These are phyloP conservation scores for Pseudogymnoascus sp. DNA, from an alignment of 2,329 filamentous ascomycete genomes.

Conservation along the genomic window DNA sequence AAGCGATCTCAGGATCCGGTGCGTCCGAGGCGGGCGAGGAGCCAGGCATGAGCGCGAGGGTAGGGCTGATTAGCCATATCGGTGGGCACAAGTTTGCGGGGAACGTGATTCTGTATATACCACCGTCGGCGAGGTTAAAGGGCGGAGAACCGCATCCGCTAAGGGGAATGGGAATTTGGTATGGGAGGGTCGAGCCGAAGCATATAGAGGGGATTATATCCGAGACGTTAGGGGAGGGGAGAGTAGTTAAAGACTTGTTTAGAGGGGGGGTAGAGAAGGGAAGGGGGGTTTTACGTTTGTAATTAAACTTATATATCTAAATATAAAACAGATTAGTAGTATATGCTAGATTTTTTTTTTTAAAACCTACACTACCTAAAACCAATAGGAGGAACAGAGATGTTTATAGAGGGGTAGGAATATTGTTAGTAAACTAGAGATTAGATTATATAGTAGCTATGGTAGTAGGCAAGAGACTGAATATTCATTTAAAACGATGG, in stretches of 20 bases:
- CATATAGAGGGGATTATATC: constrained; percentile 69
- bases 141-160: constrained; percentile 47
- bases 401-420: no score
- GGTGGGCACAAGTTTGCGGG: constrained; percentile 82
- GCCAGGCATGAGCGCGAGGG: constrained; percentile 41
- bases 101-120: constrained; percentile 75
- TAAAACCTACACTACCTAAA: no score
- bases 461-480: no score
- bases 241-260: constrained; percentile 63
- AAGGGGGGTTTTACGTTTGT: neutral
- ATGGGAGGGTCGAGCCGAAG: constrained; percentile 67
- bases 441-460: no score
- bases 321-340: no score
- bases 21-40: constrained; percentile 30
- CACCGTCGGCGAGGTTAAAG: constrained; percentile 41
- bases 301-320: no score
- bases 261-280: constrained; percentile 46
- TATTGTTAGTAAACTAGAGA: no score
- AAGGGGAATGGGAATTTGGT: constrained; percentile 71
- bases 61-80: constrained; percentile 70
- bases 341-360: no score
- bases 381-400: no score
- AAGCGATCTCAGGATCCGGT: neutral
- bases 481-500: no score
- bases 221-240: constrained; percentile 62